Base-by-base conservation (phyloP, 208 protist species). In the Herpetomonas muscarum region DNA sequence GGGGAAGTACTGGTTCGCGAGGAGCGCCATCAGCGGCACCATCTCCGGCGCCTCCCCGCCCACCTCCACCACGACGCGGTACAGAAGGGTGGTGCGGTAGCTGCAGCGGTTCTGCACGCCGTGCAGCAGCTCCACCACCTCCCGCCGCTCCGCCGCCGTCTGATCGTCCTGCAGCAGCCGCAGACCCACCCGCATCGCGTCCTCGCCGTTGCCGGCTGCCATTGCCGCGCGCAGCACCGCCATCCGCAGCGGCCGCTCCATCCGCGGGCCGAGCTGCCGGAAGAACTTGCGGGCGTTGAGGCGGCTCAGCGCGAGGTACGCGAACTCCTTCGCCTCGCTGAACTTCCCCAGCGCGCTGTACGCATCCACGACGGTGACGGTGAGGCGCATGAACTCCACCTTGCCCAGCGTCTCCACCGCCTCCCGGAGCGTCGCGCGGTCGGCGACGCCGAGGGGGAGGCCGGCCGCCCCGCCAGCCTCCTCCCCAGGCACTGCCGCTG, bases 321-420 rank as follows among this genome's bases (percentile, higher is more conserved):
- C 88, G 56, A 95, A 95, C 70, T 95, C 83, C 54, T 92, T 90
- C 21, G 89, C 89, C 63, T 95, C 85, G 5, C 75, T 81, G 66
- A 90, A 88, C 70, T 85, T 70, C n/a, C 82, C 85, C 32, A 95
- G 68, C 0, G 72, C 76, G 45, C 74, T 84, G 70, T 95, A 95
- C 67, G 82, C 84, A 25, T 90, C 79, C 46, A 93, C 81, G 7
- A 95, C 70, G 47, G 70, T 78, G 17, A 81, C 79, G 24, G 85
- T 81, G 25, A 95, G 83, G 3, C 69, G 55, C 17, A 95, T 59
- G 47, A 95, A 75, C 37, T 76, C 81, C 7, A 37, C 55, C 12
- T 71, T 63, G 28, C 85, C 85, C 29, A 95, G 67, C 25, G 77
- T 75, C 19, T 55, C 54, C 30, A 94, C 39, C 0, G 76, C 88